Conservation (phyloP, 163 green algal species). For the Scenedesmus sp. region DNA sequence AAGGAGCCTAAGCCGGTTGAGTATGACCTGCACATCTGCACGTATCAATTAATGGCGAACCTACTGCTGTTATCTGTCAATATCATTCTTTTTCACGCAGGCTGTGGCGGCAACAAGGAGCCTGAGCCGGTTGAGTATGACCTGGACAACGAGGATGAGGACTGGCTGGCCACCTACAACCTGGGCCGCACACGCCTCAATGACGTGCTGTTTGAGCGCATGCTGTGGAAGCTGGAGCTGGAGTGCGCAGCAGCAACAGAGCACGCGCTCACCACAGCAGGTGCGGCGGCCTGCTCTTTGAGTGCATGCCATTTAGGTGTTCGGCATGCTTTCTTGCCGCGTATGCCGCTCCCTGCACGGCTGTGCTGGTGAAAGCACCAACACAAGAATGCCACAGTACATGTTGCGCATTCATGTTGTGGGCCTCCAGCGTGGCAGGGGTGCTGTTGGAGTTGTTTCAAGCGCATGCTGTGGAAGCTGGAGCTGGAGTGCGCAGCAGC, state of each 20-base stretch:
- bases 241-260: slow-evolving; percentile 87
- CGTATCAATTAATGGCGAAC: background rate
- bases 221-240: slow-evolving; percentile 93
- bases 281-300: too few relatives aligned
- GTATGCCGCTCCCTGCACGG: too few relatives aligned
- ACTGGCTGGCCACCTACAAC: slow-evolving; percentile 85
- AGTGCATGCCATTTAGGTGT: too few relatives aligned
- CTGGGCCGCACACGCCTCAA: slow-evolving; percentile 61
- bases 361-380: too few relatives aligned
- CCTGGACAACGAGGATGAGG: slow-evolving; percentile 84
- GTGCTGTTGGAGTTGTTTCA: too few relatives aligned
- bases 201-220: slow-evolving; percentile 84
- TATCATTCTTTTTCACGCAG: slow-evolving; percentile 15
- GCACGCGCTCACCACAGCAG: slow-evolving; percentile 60
- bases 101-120: slow-evolving; percentile 53
- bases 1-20: slow-evolving; percentile 65
- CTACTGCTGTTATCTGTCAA: background rate
- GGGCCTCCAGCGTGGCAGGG: too few relatives aligned
- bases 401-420: too few relatives aligned
- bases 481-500: slow-evolving; percentile 87
- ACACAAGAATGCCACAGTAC: too few relatives aligned
- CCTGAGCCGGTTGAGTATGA: slow-evolving; percentile 83
- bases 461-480: slow-evolving; percentile 93
- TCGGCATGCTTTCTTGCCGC: too few relatives aligned
- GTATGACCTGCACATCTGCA: slow-evolving; percentile 86